A percentile compares a stretch with the other conserved stretches of the same genome.
These are phyloP conservation scores for Boletus sensibilis DNA, from an alignment of 768 basidiomycete species.

Conservation along the genomic window DNA sequence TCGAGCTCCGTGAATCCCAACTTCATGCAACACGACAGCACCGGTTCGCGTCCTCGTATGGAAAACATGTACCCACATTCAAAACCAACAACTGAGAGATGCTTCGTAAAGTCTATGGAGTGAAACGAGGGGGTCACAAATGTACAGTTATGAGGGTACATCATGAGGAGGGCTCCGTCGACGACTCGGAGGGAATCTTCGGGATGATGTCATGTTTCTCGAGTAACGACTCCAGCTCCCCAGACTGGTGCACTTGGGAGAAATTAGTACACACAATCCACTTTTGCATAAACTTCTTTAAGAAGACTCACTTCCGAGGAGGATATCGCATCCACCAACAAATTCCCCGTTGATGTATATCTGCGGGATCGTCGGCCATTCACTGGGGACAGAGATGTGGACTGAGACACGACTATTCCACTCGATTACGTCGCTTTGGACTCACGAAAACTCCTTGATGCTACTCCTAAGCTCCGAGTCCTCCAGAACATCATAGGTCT, in stretches of 20 bases:
- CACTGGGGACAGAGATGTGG: slow-evolving; percentile 45
- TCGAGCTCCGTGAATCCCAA: not conserved
- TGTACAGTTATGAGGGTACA: not conserved
- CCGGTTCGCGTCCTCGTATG: no score
- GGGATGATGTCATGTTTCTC: slow-evolving; percentile 70
- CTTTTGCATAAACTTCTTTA: not conserved
- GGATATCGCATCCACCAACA: slow-evolving; percentile 94
- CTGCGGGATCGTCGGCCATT: slow-evolving; percentile 98
- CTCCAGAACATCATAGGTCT: slow-evolving; percentile 87
- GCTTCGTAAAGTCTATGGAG: not conserved
- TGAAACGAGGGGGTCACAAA: not conserved
- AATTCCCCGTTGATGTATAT: slow-evolving; percentile 95
- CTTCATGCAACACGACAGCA: not conserved
- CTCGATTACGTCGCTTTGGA: slow-evolving; percentile 18
- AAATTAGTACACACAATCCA: not conserved
- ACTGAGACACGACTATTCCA: not conserved
- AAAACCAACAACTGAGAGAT: not conserved
- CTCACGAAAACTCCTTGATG: slow-evolving; percentile 97
- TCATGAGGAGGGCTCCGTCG: slow-evolving; percentile 4
- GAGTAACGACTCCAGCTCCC: slow-evolving; percentile 84
- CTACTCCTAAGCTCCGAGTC: slow-evolving; percentile 79
- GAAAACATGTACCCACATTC: not conserved
- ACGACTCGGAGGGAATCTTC: slow-evolving; percentile 30
- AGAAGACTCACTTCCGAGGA: slow-evolving; percentile 73
- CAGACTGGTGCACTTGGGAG: slow-evolving; percentile 89